Evolutionary conservation across 2,329 filamentous ascomycete genomes (phyloP), one percentile per base, ranked within the genome.

Genomic region (Colletotrichum lini): DNA sequence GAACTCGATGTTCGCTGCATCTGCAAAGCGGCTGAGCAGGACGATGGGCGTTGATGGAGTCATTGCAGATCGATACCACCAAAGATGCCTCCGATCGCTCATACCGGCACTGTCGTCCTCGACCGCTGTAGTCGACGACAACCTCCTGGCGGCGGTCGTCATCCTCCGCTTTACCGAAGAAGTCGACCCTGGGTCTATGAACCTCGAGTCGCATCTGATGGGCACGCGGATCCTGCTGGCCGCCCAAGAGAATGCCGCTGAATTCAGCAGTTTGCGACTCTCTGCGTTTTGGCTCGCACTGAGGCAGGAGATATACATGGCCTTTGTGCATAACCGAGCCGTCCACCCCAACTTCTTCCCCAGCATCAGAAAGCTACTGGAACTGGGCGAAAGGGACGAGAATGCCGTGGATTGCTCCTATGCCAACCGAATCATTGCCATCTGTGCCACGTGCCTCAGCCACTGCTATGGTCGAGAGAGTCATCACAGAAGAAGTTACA

Each of bases 121-220:
- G 8, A 73, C 73, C 0, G 75, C 77, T 0, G 72, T 76, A 4
- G 74, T 78, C 59, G 78, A 79, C 58, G 78, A 79, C 35, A 79
- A 79, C 16, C 66, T 79, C 7, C 45, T 79, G 6, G 76, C 78
- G 0, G 77, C 77, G 2, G 77, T 79, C 21, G 76, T 79, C 12
- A 77, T 79, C 23, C 76, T 79, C 8, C 77, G 78, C 2, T 78
- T 75, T 9, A 77, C 77, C 71, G 78, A 79, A 59, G 78, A 79
- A 38, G 66, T 79, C 2, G 69, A 73, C 50, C 67, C 60, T 16
- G 62, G 65, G 12, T 50, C 69, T 12, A 63, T 63, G 21, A 42
- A 52, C n/a, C 69, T 65, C 23, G 77, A 79, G 15, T 79, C 73
- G 0, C 78, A 79, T 52, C 76, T 79, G 18, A 73, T 79, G 40